Percentiles rank a stretch among this genome's conserved stretches.
phyloP scores from a whole-genome alignment of 495 filamentous ascomycete species.

The Podospora appendiculata region DNA sequence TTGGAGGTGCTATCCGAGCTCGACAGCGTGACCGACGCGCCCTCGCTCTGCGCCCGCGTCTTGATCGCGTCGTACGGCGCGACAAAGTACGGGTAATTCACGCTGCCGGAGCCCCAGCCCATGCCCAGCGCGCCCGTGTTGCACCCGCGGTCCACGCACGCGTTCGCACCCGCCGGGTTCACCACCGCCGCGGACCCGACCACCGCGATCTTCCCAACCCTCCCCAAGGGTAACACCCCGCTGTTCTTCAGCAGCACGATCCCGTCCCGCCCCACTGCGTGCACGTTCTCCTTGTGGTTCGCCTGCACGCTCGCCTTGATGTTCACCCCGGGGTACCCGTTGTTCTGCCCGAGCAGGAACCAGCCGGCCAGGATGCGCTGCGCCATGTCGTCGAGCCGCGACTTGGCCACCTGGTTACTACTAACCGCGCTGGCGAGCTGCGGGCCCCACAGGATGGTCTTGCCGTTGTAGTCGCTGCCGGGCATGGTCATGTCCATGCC shows the following conservation, averaged over 20 bases:
- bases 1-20: slow-evolving; percentile 43
- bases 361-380: slow-evolving; percentile 47
- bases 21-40: slow-evolving; percentile 39
- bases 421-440: slow-evolving; percentile 42
- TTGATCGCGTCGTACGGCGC: slow-evolving; percentile 50
- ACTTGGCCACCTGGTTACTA: slow-evolving; percentile 34
- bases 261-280: slow-evolving; percentile 50
- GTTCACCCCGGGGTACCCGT: slow-evolving; percentile 38
- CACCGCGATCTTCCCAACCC: slow-evolving; percentile 51
- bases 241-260: slow-evolving; percentile 75
- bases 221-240: slow-evolving; percentile 52
- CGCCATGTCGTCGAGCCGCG: slow-evolving; percentile 49
- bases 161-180: slow-evolving; percentile 46
- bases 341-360: slow-evolving; percentile 48
- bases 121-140: slow-evolving; percentile 52
- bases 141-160: slow-evolving; percentile 52
- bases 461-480: slow-evolving; percentile 42
- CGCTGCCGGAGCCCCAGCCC: slow-evolving; percentile 56
- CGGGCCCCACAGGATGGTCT: slow-evolving; percentile 36
- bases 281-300: slow-evolving; percentile 50
- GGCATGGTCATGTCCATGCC: slow-evolving; percentile 53
- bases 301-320: slow-evolving; percentile 45
- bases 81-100: slow-evolving; percentile 49
- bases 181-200: slow-evolving; percentile 69
- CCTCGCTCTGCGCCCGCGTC: slow-evolving; percentile 36